phyloP scores from a whole-genome alignment of 441 rosid species.

The Biscutella laevigata region DNA sequence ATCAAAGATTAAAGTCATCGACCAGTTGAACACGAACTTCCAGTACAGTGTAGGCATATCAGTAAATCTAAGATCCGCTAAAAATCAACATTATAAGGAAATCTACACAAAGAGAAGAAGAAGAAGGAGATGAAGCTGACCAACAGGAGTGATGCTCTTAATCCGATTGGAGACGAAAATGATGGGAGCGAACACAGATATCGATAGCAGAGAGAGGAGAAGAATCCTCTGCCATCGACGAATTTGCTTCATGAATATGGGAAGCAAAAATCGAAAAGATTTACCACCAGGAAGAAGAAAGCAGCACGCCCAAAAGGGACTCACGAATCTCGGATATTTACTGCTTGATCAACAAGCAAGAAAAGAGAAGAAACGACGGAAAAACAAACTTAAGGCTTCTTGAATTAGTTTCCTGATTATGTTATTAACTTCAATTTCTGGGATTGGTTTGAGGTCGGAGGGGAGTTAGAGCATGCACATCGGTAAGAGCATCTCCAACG shows the following conservation, averaged over 20 bases:
- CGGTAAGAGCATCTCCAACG: too few species aligned
- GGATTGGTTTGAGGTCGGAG: constrained; percentile 18
- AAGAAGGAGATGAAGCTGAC: constrained; percentile 32
- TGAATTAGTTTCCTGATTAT: constrained; percentile 3
- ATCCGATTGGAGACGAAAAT: constrained; percentile 49
- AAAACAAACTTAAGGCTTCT: constrained; percentile 1
- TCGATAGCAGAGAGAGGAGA: constrained; percentile 64
- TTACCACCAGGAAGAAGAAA: constrained; percentile 34
- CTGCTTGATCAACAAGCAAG: constrained; percentile 29
- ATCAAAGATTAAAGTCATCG: neutral
- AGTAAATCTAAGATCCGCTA: neutral
- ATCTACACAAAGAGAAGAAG: neutral
- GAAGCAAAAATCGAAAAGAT: constrained; percentile 10
- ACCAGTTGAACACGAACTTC: constrained; percentile 1
- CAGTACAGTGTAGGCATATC: neutral
- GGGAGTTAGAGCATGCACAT: constrained; percentile 19
- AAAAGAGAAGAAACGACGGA: constrained; percentile 9
- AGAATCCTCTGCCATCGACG: constrained; percentile 74
- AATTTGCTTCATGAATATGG: constrained; percentile 51
- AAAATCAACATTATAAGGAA: neutral
- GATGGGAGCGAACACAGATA: constrained; percentile 66
- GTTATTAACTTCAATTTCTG: constrained; percentile 17
- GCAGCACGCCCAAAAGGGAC: constrained; percentile 18
- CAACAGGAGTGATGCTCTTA: constrained; percentile 38
- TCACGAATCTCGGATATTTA: constrained; percentile 26